A percentile compares a stretch with the other conserved stretches of the same genome.
phyloP scores from a whole-genome alignment of 2,329 filamentous ascomycete genomes.

The Berkeleyomyces rouxiae region DNA sequence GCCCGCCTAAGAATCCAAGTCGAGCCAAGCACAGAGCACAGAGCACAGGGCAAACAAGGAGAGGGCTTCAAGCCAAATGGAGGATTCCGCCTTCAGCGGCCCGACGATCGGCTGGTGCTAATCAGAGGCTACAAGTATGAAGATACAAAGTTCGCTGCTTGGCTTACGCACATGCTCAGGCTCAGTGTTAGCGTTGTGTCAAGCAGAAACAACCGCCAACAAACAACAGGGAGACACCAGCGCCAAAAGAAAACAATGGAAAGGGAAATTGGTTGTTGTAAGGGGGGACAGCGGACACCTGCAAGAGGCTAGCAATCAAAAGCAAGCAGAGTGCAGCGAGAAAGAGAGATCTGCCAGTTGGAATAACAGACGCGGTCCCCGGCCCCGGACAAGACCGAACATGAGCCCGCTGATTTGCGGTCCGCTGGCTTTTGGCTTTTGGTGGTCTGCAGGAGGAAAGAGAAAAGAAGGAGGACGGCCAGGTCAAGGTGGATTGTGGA shows the following conservation, averaged over 20 bases:
- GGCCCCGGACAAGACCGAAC: neutral
- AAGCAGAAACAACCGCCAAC: too few relatives aligned
- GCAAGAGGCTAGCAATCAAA: too few relatives aligned
- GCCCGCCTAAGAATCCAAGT: neutral
- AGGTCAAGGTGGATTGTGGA: too few relatives aligned
- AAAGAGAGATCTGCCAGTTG: neutral
- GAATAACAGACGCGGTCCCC: neutral
- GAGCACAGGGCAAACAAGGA: neutral
- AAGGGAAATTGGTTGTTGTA: too few relatives aligned
- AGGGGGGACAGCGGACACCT: too few relatives aligned
- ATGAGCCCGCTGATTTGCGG: neutral
- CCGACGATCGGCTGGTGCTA: neutral
- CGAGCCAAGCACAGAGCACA: neutral
- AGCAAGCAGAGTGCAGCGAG: neutral
- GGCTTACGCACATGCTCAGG: too few relatives aligned
- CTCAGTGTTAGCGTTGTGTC: too few relatives aligned
- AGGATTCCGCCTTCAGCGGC: neutral
- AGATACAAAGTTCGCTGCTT: too few relatives aligned
- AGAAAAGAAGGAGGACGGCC: too few relatives aligned
- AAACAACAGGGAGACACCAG: too few relatives aligned
- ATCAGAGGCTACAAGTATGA: neutral
- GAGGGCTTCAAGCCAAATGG: neutral
- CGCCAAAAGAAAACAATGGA: too few relatives aligned
- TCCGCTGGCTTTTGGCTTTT: neutral
- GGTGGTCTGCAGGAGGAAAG: neutral